Conservation (phyloP, 2,329 filamentous ascomycete genomes). For the Talaromyces sp. region DNA sequence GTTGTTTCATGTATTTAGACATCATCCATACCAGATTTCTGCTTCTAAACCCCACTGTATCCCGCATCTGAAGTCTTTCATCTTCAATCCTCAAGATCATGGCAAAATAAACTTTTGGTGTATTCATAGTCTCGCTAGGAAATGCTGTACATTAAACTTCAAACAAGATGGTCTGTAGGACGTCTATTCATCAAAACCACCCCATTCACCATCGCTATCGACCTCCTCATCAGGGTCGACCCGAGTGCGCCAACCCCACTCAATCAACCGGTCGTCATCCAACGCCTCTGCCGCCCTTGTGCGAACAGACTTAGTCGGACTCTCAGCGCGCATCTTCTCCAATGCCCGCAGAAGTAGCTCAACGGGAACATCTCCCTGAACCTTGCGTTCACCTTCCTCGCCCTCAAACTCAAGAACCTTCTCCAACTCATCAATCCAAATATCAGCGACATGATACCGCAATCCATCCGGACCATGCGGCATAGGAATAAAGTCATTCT, state of each 20-base stretch:
- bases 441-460: slow-evolving; percentile 82
- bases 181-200: slow-evolving; percentile 63
- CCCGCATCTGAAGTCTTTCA: neutral
- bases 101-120: slow-evolving; percentile 1
- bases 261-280: slow-evolving; percentile 72
- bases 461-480: slow-evolving; percentile 77
- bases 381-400: slow-evolving; percentile 39
- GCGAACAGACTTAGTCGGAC: slow-evolving; percentile 72
- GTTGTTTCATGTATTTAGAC: neutral
- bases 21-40: slow-evolving; percentile 2
- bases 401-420: slow-evolving; percentile 60
- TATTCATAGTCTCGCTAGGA: slow-evolving; percentile 12
- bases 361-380: slow-evolving; percentile 42
- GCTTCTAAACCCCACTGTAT: neutral
- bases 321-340: slow-evolving; percentile 49
- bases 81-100: neutral
- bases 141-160: slow-evolving; percentile 18
- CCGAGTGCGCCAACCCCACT: slow-evolving; percentile 54
- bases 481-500: slow-evolving; percentile 35
- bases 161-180: slow-evolving; percentile 1
- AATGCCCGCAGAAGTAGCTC: slow-evolving; percentile 49
- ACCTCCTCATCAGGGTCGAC: slow-evolving; percentile 44
- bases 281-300: slow-evolving; percentile 70
- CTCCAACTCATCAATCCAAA: slow-evolving; percentile 89
- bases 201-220: slow-evolving; percentile 64